phyloP scores from a whole-genome alignment of 306 rosid genomes.

The Ochetophila trinervis region DNA sequence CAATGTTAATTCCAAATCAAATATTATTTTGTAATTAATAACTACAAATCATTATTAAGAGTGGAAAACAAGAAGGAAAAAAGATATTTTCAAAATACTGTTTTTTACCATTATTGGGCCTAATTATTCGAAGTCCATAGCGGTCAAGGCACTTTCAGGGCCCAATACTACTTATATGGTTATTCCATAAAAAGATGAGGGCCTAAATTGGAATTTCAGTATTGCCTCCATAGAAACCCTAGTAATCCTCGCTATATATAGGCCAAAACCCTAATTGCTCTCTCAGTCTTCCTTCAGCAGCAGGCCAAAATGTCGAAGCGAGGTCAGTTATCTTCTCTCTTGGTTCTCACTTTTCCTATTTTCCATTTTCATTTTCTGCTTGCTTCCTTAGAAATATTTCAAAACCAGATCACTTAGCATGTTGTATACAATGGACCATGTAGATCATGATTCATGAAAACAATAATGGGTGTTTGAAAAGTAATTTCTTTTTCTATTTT shows the following conservation, averaged over 20 bases:
- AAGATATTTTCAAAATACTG: too few relatives aligned
- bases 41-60: too few relatives aligned
- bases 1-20: too few relatives aligned
- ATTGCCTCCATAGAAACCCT: constrained; percentile 38
- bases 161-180: background rate
- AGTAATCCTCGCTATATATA: constrained; percentile 21
- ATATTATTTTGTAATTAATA: too few relatives aligned
- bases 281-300: constrained; percentile 18
- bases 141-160: background rate
- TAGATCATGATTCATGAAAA: background rate
- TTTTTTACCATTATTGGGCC: too few relatives aligned
- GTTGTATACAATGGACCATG: background rate
- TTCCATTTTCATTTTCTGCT: background rate
- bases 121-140: background rate
- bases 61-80: too few relatives aligned
- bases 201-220: background rate
- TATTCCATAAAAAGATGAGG: background rate
- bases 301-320: constrained; percentile 51
- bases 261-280: constrained; percentile 19
- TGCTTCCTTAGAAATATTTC: background rate
- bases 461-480: background rate
- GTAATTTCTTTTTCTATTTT: background rate
- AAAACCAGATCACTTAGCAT: background rate
- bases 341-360: background rate
- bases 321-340: constrained; percentile 28